Base-by-base conservation (phyloP, 2,329 filamentous ascomycete genomes). In the Hymenoscyphus occultus region DNA sequence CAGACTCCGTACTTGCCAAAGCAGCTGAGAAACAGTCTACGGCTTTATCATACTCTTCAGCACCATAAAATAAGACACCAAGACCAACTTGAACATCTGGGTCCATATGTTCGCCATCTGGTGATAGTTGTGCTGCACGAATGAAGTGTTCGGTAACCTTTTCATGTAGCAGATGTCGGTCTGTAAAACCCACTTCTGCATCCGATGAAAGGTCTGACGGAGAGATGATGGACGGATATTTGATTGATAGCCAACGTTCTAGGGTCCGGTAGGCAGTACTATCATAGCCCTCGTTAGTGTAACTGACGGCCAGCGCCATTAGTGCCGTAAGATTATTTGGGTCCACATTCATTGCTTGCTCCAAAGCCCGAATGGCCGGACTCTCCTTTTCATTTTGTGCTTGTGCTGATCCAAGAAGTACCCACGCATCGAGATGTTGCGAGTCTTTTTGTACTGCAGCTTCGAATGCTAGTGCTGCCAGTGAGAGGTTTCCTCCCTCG, bases 311-410 rank as follows among this genome's bases (percentile, higher is more conserved):
- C 61, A 99, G 82, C 1, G 92, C 93, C 94, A 99, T 98, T 57
- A 99, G 84, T 0, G 93, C 94, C 66, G 91, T 86, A 22, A 96
- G 84, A 75, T 97, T 97, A 73, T 87, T 89, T 0, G 93, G 89
- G 73, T 98, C 93, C 35, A 95, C 82, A 77, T 93, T 94, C 69
- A 97, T 80, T 0, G 94, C 93, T 76, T 95, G 91, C 78, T 98
- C 94, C 66, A 98, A 82, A 2, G 95, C 95, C 40, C 95, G 89
- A 70, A 99, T 97, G 2, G 95, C 95, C 0, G 95, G 94, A 9
- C 92, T 90, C 78, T 99, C 95, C 80, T 99, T 99, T 78, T 99
- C 95, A 77, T 99, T 99, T 77, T 99, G 95, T 22, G 95, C 95
- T 79, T 99, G 95, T 19, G 93, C 91, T 62, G 90, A 89, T 62